Evolutionary conservation across 257 asterid genomes (phyloP), one percentile per base, ranked within the genome.

Genomic region (Solanum pimpinellifolium): DNA sequence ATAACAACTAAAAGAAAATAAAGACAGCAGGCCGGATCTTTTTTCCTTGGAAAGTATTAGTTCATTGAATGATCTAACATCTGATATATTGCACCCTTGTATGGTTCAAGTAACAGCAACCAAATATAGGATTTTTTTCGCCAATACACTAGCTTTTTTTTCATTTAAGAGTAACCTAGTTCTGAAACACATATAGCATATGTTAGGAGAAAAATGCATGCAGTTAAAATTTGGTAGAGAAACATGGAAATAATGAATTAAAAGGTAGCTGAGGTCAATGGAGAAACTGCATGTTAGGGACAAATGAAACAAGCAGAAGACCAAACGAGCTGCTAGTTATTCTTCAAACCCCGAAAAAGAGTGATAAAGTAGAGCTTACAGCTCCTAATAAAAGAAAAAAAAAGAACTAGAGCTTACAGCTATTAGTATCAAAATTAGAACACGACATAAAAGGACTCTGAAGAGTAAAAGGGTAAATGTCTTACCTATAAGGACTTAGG

Each of bases 401-500:
- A 77, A 44, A 44, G 65, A 78, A 46, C 42, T 46, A 16, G 27
- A 78, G 68, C 84, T 47, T 27, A 78, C 62, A 27, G 16, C 42
- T 78, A 47, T 29, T 46, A 80, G 41, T 47, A 29, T 80, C 25
- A 80, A 18, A 11, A 29, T 52, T 81, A 31, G 31, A 31, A 81
- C 85, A 81, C 4, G 4, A 29, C 25, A 46, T 3, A 27, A 41
- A 44, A 44, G 84, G 66, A 46, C 39, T 80, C 62, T 47, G 69
- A 81, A 49, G 70, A 81, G 85, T 6, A 49, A 31, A 81, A 81
- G 70, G 46, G 31, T 11, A 18, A 29, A 49, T 16, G 25, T 16
- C 85, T 74, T 89, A 94, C 98, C 98, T 86, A 89, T 95, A 95
- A 29, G 98, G 98, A 83, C 98, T 95, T 85, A 95, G 91, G 85